Evolutionary conservation across 2,329 filamentous ascomycete species (phyloP).

Genomic region (Ophiognomonia clavigignenti-juglandacearum): DNA sequence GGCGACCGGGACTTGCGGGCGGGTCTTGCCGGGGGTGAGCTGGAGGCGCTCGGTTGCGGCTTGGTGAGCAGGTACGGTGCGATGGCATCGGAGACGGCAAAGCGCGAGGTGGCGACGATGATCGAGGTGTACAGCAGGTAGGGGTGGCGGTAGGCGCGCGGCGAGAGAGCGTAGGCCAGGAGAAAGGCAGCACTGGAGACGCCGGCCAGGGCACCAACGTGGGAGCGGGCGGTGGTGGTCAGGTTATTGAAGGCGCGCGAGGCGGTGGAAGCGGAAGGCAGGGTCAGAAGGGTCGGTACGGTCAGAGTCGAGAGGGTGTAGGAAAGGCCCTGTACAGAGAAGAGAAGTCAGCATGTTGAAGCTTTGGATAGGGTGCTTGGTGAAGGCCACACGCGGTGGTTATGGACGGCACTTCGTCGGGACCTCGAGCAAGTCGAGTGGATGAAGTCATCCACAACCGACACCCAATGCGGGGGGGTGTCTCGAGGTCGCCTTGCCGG

Average conservation of each 20-base stretch:
- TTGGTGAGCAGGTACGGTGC: slow-evolving; percentile 37
- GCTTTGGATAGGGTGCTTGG: too few species aligned
- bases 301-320: slow-evolving; percentile 76
- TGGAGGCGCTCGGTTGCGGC: slow-evolving; percentile 7
- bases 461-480: not conserved
- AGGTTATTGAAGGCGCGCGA: slow-evolving; percentile 67
- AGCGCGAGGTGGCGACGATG: slow-evolving; percentile 58
- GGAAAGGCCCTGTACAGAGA: slow-evolving; percentile 68
- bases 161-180: slow-evolving; percentile 73
- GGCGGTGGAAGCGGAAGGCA: slow-evolving; percentile 70
- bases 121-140: slow-evolving; percentile 84
- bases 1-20: slow-evolving; percentile 19
- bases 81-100: slow-evolving; percentile 44
- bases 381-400: too few species aligned
- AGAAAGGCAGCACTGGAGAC: slow-evolving; percentile 68
- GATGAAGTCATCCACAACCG: slow-evolving; percentile 1
- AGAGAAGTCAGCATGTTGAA: slow-evolving; percentile 1
- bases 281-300: slow-evolving; percentile 73
- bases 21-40: slow-evolving; percentile 2
- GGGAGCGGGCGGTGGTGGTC: slow-evolving; percentile 55
- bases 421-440: not conserved
- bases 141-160: slow-evolving; percentile 71
- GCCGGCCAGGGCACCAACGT: slow-evolving; percentile 62
- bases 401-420: too few species aligned
- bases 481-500: not conserved